phyloP scores from a whole-genome alignment of 805 yeast species.

The Metschnikowia cerradonensis region DNA sequence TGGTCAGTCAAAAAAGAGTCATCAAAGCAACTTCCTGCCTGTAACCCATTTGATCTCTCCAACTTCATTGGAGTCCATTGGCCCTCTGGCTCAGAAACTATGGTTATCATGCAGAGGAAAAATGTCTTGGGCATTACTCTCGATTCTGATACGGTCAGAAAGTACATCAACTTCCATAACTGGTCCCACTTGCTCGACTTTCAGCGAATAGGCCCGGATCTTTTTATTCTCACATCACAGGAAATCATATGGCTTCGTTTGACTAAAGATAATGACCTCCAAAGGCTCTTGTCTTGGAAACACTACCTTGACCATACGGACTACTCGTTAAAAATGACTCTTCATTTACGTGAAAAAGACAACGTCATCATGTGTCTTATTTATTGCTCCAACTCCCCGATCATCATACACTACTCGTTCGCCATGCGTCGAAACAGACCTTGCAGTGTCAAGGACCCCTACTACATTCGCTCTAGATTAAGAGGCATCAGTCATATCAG shows the following conservation, averaged over 20 bases:
- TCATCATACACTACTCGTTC: constrained; percentile 31
- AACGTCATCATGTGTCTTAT: constrained; percentile 16
- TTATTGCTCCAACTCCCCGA: constrained; percentile 30
- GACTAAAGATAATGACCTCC: constrained; percentile 24
- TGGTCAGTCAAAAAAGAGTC: constrained; percentile 5
- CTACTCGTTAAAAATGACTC: constrained; percentile 41
- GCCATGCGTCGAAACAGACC: constrained; percentile 32
- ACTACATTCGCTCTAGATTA: constrained; percentile 9
- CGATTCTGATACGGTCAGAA: not conserved
- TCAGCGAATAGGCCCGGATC: constrained; percentile 20
- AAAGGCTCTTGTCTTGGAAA: constrained; percentile 64
- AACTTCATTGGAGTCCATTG: constrained; percentile 11
- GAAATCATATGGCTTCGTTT: constrained; percentile 55
- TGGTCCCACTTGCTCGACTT: constrained; percentile 17
- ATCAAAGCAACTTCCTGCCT: not conserved
- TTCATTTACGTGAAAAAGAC: constrained; percentile 15
- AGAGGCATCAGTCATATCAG: not conserved
- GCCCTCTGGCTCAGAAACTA: constrained; percentile 6
- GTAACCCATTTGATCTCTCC: constrained; percentile 12
- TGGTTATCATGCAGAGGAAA: constrained; percentile 8
- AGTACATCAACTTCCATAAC: constrained; percentile 11
- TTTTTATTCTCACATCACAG: constrained; percentile 59
- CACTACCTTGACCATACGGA: constrained; percentile 59
- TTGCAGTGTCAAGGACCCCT: constrained; percentile 36
- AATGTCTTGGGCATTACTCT: constrained; percentile 3